Evolutionary conservation across 345 rosid genomes (phyloP).

Genomic region (Pistacia integerrima): DNA sequence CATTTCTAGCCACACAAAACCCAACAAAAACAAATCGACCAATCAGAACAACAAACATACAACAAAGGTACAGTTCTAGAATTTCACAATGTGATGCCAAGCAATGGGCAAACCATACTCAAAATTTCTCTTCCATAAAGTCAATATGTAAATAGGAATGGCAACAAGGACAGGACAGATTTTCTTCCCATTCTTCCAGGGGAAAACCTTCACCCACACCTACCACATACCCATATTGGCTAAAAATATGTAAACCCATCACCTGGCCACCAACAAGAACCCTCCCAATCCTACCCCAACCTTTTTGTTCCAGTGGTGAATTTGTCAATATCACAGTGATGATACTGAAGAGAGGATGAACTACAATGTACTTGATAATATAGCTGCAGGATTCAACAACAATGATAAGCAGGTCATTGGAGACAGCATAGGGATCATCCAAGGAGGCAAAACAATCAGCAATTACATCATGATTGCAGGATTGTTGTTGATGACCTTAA

Average conservation of each 20-base stretch:
- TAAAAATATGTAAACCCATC: not conserved
- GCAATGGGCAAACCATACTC: not conserved
- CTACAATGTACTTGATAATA: not conserved
- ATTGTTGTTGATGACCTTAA: not conserved
- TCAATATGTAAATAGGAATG: too few species aligned
- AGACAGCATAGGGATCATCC: not conserved
- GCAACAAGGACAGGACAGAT: not conserved
- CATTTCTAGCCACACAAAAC: constrained; percentile 44
- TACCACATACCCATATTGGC: not conserved
- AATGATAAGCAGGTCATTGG: not conserved
- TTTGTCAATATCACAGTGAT: not conserved
- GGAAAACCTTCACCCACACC: not conserved
- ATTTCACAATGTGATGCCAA: not conserved
- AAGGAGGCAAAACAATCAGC: not conserved
- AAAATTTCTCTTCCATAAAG: not conserved
- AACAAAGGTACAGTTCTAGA: not conserved
- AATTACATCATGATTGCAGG: not conserved
- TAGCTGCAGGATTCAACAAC: not conserved
- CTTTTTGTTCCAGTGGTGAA: not conserved
- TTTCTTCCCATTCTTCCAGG: not conserved
- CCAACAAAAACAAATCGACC: constrained; percentile 1
- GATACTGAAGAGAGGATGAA: not conserved
- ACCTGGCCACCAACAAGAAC: not conserved
- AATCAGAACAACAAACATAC: not conserved
- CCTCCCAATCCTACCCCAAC: not conserved